Evolutionary conservation across 805 yeast genomes (phyloP).

Genomic region (Saturnispora hagleri): DNA sequence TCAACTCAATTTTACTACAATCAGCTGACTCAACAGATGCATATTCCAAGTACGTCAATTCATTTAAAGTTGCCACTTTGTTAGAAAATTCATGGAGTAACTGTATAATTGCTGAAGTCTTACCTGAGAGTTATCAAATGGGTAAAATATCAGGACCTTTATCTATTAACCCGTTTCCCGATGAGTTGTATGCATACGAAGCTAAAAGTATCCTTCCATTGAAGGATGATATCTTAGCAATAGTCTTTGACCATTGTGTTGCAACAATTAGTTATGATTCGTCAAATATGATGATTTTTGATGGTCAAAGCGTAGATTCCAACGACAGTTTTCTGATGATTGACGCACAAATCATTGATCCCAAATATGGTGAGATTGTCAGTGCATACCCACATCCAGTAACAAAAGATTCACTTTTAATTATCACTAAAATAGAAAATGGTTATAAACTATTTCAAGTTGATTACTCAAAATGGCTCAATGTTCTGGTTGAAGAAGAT

Average conservation of each 20-base stretch:
- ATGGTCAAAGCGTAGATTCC: slow-evolving; percentile 10
- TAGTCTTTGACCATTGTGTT: slow-evolving; percentile 18
- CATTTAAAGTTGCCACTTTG: slow-evolving; percentile 20
- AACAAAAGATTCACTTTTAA: slow-evolving; percentile 14
- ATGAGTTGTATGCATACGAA: slow-evolving; percentile 37
- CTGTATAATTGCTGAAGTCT: slow-evolving; percentile 1
- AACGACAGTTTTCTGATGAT: slow-evolving; percentile 8
- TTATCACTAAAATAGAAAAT: slow-evolving; percentile 15
- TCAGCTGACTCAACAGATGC: slow-evolving; percentile 15
- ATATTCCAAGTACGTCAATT: slow-evolving; percentile 13
- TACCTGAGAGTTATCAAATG: slow-evolving; percentile 16
- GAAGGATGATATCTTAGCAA: slow-evolving; percentile 19
- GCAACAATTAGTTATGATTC: slow-evolving; percentile 17
- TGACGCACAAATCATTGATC: slow-evolving; percentile 11
- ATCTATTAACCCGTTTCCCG: slow-evolving; percentile 45
- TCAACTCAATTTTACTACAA: slow-evolving; percentile 16
- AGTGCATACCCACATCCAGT: slow-evolving; percentile 17
- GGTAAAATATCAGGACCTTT: slow-evolving; percentile 41
- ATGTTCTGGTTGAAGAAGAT: slow-evolving; percentile 14
- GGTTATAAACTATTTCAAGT: slow-evolving; percentile 15
- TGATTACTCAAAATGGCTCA: slow-evolving; percentile 25
- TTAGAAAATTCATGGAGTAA: slow-evolving; percentile 10
- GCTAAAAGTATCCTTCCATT: slow-evolving; percentile 26
- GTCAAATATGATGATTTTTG: slow-evolving; percentile 20
- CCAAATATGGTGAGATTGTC: slow-evolving; percentile 5